These are phyloP conservation scores for Heterobasidion irregulare DNA, from an alignment of 1,284 basidiomycete genomes.

Conservation along the genomic window DNA sequence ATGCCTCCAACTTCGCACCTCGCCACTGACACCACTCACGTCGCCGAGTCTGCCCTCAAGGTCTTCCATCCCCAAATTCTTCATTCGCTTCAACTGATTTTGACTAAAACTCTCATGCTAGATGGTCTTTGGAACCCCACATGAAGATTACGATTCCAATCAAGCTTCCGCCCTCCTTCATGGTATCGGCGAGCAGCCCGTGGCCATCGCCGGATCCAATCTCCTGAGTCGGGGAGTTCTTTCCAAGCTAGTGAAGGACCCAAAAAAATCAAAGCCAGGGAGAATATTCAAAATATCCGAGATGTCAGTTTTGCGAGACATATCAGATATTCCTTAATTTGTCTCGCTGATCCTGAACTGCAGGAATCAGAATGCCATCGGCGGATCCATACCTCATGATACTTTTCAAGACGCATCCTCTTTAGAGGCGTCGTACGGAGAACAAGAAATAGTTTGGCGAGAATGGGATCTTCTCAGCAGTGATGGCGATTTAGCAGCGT, in stretches of 20 bases:
- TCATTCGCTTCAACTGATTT: not conserved
- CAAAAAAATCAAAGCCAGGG: conserved; percentile 52
- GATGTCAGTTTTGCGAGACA: conserved; percentile 19
- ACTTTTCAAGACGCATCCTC: conserved; percentile 61
- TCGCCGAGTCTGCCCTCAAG: conserved; percentile 68
- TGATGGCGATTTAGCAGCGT: conserved; percentile 67
- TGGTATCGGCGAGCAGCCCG: conserved; percentile 40
- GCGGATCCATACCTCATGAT: conserved; percentile 55
- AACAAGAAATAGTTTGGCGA: conserved; percentile 42
- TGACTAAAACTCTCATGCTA: conserved; percentile 19
- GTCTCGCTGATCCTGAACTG: conserved; percentile 2
- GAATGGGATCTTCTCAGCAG: conserved; percentile 67
- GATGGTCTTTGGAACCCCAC: conserved; percentile 73
- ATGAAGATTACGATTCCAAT: conserved; percentile 55
- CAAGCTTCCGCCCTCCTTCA: conserved; percentile 48
- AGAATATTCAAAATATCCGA: conserved; percentile 71
- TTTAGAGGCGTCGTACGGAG: conserved; percentile 46
- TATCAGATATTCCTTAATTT: no score
- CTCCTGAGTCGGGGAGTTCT: conserved; percentile 55
- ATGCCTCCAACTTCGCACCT: conserved; percentile 22
- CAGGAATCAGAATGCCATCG: conserved; percentile 61
- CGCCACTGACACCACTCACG: conserved; percentile 30
- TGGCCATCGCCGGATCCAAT: conserved; percentile 46
- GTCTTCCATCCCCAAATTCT: conserved; percentile 23
- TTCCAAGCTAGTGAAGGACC: conserved; percentile 58